phyloP scores from a whole-genome alignment of 2,329 filamentous ascomycete species.

The Cordyceps fumosorosea region DNA sequence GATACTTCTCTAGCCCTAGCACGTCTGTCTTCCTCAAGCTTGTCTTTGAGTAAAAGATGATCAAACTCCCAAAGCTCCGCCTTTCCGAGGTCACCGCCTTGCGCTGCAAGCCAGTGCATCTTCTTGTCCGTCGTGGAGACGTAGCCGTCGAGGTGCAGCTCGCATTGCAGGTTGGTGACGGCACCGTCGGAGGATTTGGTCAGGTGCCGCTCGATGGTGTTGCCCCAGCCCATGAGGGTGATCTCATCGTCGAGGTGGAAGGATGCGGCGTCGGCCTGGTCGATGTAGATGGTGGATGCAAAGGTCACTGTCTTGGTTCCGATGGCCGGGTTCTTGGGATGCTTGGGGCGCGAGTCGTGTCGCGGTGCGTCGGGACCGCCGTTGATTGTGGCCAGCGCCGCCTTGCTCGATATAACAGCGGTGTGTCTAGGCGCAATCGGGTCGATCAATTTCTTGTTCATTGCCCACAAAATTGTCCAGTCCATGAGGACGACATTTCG shows the following conservation, averaged over 20 bases:
- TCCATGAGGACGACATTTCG: constrained; percentile 71
- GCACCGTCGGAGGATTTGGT: constrained; percentile 32
- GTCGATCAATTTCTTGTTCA: constrained; percentile 57
- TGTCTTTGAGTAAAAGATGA: background rate
- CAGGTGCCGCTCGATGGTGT: constrained; percentile 62
- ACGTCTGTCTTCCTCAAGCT: background rate
- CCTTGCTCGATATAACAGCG: constrained; percentile 56
- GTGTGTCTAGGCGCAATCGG: constrained; percentile 64
- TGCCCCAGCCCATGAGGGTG: constrained; percentile 87
- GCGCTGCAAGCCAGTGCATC: constrained; percentile 3
- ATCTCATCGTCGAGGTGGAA: constrained; percentile 80
- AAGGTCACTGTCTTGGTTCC: constrained; percentile 77
- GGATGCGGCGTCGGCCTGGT: constrained; percentile 70
- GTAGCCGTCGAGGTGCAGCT: constrained; percentile 78
- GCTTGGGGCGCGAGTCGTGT: constrained; percentile 66
- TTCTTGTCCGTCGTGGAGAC: constrained; percentile 73
- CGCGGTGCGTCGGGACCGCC: constrained; percentile 54
- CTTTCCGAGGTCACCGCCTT: background rate
- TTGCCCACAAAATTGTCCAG: constrained; percentile 61
- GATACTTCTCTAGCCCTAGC: background rate
- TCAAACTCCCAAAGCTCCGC: background rate
- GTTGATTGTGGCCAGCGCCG: constrained; percentile 58
- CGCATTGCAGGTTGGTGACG: constrained; percentile 62
- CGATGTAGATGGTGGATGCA: constrained; percentile 63
- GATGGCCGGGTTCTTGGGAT: constrained; percentile 72